Evolutionary conservation across 164 flowering plant species (phyloP), one percentile per base, ranked within the genome.

Genomic region (Magnolia sinica): DNA sequence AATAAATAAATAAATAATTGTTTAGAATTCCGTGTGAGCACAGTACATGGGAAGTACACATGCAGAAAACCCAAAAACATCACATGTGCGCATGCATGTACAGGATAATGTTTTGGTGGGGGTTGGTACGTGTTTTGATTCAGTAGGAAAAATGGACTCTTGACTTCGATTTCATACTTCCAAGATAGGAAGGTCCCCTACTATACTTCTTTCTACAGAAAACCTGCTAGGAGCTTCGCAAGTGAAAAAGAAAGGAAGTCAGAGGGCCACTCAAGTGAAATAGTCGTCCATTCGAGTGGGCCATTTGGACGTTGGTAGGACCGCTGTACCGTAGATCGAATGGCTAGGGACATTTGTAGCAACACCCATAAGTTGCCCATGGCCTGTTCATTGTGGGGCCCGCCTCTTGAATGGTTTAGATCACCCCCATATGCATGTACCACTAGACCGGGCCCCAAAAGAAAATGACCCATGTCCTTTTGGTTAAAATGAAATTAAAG

Each of bases 321-420:
- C 45, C 45, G 7, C 45, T 27, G 29, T 27, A 27, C 29, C 29
- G 29, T 37, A 37, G 45, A 68, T 71, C 83, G 76, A 85, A 79
- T 84, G 45, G 45, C 45, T 4, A 37, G 45, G 45, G 45, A 3
- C 45, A 37, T 37, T 37, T 37, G 45, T 37, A 37, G 7, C 6
- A 37, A 37, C 45, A 37, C 45, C 45, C 45, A 37, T 37, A 37
- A 37, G 6, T 37, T 37, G 4, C 7, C 45, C 45, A 37, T 37
- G 45, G 7, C 45, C 45, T 4, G 45, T 37, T 37, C 45, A 37
- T 37, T 37, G 45, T 37, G 45, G 45, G 45, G 45, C 45, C 45
- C 2, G 7, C 45, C 45, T 37, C 45, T 37, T 37, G 45, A 37
- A 37, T 37, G 7, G 45, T 37, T 37, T 37, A 37, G 45, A 37